Evolutionary conservation across 2,329 filamentous ascomycete species (phyloP).

Genomic region (Geosmithia morbida): DNA sequence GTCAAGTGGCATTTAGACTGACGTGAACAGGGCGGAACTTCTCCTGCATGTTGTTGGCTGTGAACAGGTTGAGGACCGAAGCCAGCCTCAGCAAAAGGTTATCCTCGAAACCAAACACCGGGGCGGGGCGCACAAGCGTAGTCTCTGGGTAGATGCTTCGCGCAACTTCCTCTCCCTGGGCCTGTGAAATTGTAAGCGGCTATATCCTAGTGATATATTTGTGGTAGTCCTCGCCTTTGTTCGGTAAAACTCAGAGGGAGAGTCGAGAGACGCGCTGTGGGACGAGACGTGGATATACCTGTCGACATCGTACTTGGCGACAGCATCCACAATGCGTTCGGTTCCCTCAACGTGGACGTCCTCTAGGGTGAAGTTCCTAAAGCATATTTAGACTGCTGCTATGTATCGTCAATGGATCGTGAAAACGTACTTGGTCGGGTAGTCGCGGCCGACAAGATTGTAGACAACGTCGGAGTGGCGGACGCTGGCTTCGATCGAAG

Average conservation of each 20-base stretch:
- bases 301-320: constrained; percentile 96
- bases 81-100: constrained; percentile 79
- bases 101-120: constrained; percentile 92
- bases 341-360: constrained; percentile 90
- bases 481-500: constrained; percentile 92
- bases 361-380: constrained; percentile 79
- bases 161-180: constrained; percentile 65
- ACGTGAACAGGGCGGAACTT: constrained; percentile 85
- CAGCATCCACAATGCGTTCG: constrained; percentile 83
- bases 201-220: neutral
- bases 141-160: constrained; percentile 91
- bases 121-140: constrained; percentile 87
- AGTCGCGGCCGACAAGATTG: constrained; percentile 87
- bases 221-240: constrained; percentile 51
- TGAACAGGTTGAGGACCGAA: constrained; percentile 66
- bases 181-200: constrained; percentile 28
- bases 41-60: constrained; percentile 87
- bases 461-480: constrained; percentile 96
- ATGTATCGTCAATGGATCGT: neutral
- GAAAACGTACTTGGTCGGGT: constrained; percentile 71
- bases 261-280: constrained; percentile 73
- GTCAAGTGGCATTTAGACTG: constrained; percentile 13
- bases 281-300: constrained; percentile 94
- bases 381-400: constrained; percentile 8
- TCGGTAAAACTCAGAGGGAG: constrained; percentile 75